Evolutionary conservation across 176 grass and related monocot species (phyloP), one percentile per base, ranked within the genome.

Genomic region (Urochloa ruziziensis): DNA sequence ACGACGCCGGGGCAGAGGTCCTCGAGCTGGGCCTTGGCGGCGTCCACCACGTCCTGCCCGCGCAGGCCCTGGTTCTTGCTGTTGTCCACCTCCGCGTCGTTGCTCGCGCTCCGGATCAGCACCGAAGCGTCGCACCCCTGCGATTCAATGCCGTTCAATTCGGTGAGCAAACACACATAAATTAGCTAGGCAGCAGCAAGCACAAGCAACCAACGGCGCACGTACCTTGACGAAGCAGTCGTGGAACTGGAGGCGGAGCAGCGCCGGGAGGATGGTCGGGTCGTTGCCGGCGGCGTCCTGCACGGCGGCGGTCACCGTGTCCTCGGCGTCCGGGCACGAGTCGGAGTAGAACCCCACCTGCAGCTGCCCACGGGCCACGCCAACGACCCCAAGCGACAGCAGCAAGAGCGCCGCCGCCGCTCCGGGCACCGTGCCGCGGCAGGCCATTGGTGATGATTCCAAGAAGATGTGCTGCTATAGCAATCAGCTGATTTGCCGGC

Each of bases 161-260:
- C 72, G 51, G 15, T 15, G 70, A 21, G 43, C 4, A 9, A 43
- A 36, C 21, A 33, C n/a, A n/a, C n/a, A n/a, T n/a, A n/a, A n/a
- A n/a, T n/a, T n/a, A n/a, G n/a, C n/a, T n/a, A n/a, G n/a, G n/a
- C n/a, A n/a, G n/a, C n/a, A n/a, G n/a, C n/a, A n/a, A n/a, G n/a
- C n/a, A n/a, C n/a, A n/a, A n/a, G n/a, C n/a, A n/a, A n/a, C n/a
- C n/a, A n/a, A n/a, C n/a, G n/a, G n/a, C n/a, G n/a, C n/a, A n/a
- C n/a, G n/a, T n/a, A n/a, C n/a, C n/a, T n/a, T n/a, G 89, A 94
- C 94, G 63, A 97, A 88, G 87, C 94, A 97, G 84, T 97, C 94
- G 75, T 97, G 94, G 83, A 90, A 94, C 79, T 97, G 94, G 67
- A 94, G 89, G 7, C 94, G 89, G 72, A 97, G 86, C 30, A 94